Base-by-base conservation (phyloP, 1,139 yeast genomes). In the Magnusiomyces clavatus region DNA sequence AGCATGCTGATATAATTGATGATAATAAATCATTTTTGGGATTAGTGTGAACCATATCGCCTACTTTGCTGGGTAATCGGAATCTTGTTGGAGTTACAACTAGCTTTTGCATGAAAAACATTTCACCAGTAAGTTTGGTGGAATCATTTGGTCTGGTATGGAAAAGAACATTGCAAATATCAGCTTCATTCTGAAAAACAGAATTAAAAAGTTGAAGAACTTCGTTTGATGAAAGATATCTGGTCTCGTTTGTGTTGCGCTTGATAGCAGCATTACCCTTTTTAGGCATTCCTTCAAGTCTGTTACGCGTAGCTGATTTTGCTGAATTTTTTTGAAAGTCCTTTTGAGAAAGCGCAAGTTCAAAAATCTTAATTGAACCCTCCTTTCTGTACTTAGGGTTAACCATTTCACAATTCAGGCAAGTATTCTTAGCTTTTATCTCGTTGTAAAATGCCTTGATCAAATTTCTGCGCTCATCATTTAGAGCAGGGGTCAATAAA, bases 61-160 rank as follows among this genome's bases (percentile, higher is more conserved):
- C 98, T 54, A 94, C 76, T 68, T 90, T 90, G n/a, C 96, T 85
- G 14, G 98, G 98, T 59, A 92, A 78, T 70, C 99, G 80, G 75
- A 92, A 94, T 69, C 97, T 78, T 3, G 98, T 94, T 49, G 98
- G 94, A 38, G 99, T 98, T 39, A 94, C 97, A 51, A 89, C 84
- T 55, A 94, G 73, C 5, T 88, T 80, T 60, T 86, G 90, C 61
- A 88, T 77, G 73, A 94, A 94, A 70, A 92, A 94, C 76, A 88
- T 78, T 64, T 92, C 96, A n/a, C 96, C 85, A 41, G 77, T 72
- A 12, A 86, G 80, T 17, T 59, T 58, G 36, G 74, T 76, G 43
- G 70, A 75, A 31, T 71, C 69, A 49, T 71, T 72, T 17, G 97
- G 96, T 69, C 89, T 78, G 29, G 92, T 78, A 62, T 86, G 87